Percentiles rank a stretch among this genome's conserved stretches.
These are phyloP conservation scores for Lipomyces yamadae DNA, from an alignment of 805 yeast species.

Conservation along the genomic window DNA sequence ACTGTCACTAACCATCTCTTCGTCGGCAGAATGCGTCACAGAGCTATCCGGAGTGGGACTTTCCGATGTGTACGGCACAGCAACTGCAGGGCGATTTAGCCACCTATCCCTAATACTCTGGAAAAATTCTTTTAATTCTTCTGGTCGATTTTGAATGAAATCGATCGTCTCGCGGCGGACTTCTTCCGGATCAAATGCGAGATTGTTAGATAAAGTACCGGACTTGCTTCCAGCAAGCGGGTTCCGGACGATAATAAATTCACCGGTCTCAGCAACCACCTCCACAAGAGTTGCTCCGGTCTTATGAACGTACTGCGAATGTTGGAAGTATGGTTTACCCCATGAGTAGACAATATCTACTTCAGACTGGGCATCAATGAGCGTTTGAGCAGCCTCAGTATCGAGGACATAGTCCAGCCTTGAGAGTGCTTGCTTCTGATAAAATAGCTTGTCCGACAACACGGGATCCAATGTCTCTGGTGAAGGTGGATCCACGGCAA, in stretches of 20 bases:
- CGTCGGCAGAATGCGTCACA: conserved; percentile 16
- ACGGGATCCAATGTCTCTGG: conserved; percentile 22
- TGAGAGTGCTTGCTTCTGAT: conserved; percentile 74
- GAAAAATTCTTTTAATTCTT: conserved; percentile 27
- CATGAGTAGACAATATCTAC: conserved; percentile 83
- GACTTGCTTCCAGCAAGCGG: conserved; percentile 29
- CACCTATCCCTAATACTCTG: conserved; percentile 20
- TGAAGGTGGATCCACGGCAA: conserved; percentile 71
- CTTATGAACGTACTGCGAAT: conserved; percentile 85
- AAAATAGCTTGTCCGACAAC: conserved; percentile 59
- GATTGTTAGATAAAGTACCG: conserved; percentile 4
- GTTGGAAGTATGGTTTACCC: conserved; percentile 84
- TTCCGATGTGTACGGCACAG: conserved; percentile 34
- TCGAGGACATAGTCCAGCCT: conserved; percentile 78
- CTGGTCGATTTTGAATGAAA: conserved; percentile 27
- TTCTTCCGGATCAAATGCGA: conserved; percentile 25
- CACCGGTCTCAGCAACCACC: conserved; percentile 33
- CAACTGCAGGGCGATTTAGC: conserved; percentile 34
- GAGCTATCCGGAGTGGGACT: conserved; percentile 28
- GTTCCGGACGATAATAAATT: conserved; percentile 31
- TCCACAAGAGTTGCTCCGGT: conserved; percentile 84
- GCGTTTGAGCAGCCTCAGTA: conserved; percentile 62
- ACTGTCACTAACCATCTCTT: conserved; percentile 14
- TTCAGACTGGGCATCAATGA: conserved; percentile 43
- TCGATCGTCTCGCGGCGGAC: conserved; percentile 33